A percentile compares a stretch with the other conserved stretches of the same genome.
These are phyloP conservation scores for Polyporus arcularius DNA, from an alignment of 768 basidiomycete genomes.

Conservation along the genomic window DNA sequence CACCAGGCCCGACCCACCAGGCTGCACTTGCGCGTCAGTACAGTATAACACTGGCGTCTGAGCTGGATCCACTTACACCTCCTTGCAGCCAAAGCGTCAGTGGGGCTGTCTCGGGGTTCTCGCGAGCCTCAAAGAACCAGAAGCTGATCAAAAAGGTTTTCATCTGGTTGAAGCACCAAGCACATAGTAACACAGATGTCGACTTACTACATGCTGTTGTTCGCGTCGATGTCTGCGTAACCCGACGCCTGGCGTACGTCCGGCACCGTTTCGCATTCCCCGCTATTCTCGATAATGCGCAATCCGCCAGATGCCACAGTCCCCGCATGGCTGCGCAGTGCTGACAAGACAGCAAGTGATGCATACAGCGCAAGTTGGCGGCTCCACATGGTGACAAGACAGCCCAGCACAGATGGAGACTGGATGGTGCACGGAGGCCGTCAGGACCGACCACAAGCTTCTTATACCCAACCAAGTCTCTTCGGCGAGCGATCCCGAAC, in stretches of 20 bases:
- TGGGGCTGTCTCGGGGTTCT: constrained; percentile 60
- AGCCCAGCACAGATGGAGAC: too few species aligned
- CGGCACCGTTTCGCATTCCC: constrained; percentile 62
- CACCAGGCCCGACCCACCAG: constrained; percentile 40
- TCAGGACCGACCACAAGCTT: too few species aligned
- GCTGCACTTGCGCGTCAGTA: constrained; percentile 21
- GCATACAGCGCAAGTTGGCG: too few species aligned
- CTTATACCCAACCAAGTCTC: too few species aligned
- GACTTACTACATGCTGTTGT: constrained; percentile 56
- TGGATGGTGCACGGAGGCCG: too few species aligned
- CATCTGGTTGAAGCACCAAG: neutral
- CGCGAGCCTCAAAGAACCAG: constrained; percentile 68
- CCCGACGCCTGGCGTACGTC: constrained; percentile 63
- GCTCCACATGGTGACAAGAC: too few species aligned
- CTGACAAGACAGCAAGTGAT: neutral
- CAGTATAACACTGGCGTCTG: neutral
- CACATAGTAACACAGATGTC: neutral
- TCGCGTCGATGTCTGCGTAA: constrained; percentile 57
- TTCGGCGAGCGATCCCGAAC: too few species aligned
- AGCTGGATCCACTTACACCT: constrained; percentile 30
- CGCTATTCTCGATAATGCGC: constrained; percentile 59
- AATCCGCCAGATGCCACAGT: constrained; percentile 27
- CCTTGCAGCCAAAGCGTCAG: constrained; percentile 70
- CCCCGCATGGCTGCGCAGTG: constrained; percentile 6
- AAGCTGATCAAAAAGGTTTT: constrained; percentile 43